A percentile compares a stretch with the other conserved stretches of the same genome.
phyloP scores from a whole-genome alignment of 768 basidiomycete species.

The Kwoniella heveanensis region DNA sequence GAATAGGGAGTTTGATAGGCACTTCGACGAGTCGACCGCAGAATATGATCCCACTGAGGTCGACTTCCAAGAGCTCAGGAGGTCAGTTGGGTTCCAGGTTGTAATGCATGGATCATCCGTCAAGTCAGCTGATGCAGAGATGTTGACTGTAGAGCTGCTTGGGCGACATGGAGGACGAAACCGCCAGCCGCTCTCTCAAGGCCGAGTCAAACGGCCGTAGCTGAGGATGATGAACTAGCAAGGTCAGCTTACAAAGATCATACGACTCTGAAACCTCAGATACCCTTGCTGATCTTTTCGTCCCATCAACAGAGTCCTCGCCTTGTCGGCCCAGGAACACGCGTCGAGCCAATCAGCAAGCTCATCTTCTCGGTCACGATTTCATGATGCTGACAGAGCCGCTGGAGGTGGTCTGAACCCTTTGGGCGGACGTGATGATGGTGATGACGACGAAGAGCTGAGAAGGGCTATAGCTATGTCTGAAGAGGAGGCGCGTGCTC shows the following conservation, averaged over 20 bases:
- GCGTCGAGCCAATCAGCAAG: neutral
- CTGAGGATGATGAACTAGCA: slow-evolving; percentile 43
- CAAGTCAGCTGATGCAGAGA: slow-evolving; percentile 5
- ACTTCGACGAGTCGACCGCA: slow-evolving; percentile 23
- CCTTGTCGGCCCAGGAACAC: slow-evolving; percentile 28
- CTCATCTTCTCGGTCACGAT: neutral
- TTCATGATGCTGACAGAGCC: no score
- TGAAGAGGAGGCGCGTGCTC: slow-evolving; percentile 34
- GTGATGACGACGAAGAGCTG: slow-evolving; percentile 35
- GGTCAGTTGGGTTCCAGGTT: slow-evolving; percentile 22
- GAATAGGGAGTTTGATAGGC: slow-evolving; percentile 40
- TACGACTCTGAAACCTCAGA: neutral
- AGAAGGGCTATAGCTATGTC: slow-evolving; percentile 33
- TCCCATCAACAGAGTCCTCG: slow-evolving; percentile 14
- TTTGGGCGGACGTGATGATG: slow-evolving; percentile 7
- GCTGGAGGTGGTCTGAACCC: neutral
- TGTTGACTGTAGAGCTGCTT: slow-evolving; percentile 31
- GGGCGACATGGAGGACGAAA: slow-evolving; percentile 44
- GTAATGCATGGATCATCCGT: no score
- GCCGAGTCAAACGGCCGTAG: slow-evolving; percentile 5
- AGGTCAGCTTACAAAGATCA: slow-evolving; percentile 24
- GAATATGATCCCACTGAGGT: slow-evolving; percentile 25
- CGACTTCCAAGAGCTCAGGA: slow-evolving; percentile 35
- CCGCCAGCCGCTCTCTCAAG: slow-evolving; percentile 21
- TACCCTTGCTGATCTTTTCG: neutral